phyloP scores from a whole-genome alignment of 1,284 basidiomycete species.

The Tilletia walkeri region DNA sequence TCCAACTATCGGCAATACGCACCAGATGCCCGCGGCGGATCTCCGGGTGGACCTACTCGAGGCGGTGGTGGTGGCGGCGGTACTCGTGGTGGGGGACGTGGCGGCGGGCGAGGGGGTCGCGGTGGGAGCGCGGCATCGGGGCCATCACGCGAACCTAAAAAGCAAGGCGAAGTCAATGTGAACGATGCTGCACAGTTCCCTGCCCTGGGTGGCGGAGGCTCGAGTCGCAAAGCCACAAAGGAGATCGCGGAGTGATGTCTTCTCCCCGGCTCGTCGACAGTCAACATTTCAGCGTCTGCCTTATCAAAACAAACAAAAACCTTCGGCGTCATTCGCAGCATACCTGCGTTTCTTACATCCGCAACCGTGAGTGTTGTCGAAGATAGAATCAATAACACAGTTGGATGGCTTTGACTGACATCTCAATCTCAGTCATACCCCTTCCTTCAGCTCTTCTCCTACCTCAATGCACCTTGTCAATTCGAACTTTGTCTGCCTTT shows the following conservation, averaged over 20 bases:
- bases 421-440: too few species aligned
- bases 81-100: neutral
- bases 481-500: neutral
- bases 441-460: neutral
- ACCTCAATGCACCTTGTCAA: neutral
- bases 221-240: neutral
- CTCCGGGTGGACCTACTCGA: too few species aligned
- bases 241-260: neutral
- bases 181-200: slow-evolving; percentile 3
- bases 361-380: too few species aligned
- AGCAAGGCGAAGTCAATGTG: slow-evolving; percentile 6
- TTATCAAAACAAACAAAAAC: too few species aligned
- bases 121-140: neutral
- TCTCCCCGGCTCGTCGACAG: neutral
- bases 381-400: too few species aligned
- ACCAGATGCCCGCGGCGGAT: neutral
- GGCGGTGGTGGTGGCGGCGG: neutral
- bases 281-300: neutral
- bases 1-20: slow-evolving; percentile 12
- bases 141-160: neutral
- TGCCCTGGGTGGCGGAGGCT: neutral
- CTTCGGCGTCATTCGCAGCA: too few species aligned
- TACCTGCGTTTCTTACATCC: too few species aligned
- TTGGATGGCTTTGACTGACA: too few species aligned
- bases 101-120: neutral